These are phyloP conservation scores for Helianthus annuus DNA, from an alignment of 129 eudicot species.

Conservation along the genomic window HanXRQr2.0-SUNRISE NC_035441.2:155231171-155231670, in stretches of 20 bases:
- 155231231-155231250: slow-evolving; percentile 39
- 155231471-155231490: slow-evolving; percentile 35
- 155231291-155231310: slow-evolving; percentile 45
- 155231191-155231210: slow-evolving; percentile 40
- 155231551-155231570: slow-evolving; percentile 37
- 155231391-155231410: slow-evolving; percentile 33
- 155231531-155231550: slow-evolving; percentile 19
- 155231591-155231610: slow-evolving; percentile 26
- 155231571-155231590: slow-evolving; percentile 43
- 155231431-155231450: slow-evolving; percentile 37
- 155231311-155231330: slow-evolving; percentile 36
- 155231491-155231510: slow-evolving; percentile 32
- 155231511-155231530: slow-evolving; percentile 19
- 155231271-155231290: slow-evolving; percentile 47
- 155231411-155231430: slow-evolving; percentile 39
- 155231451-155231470: slow-evolving; percentile 36
- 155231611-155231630: slow-evolving; percentile 35
- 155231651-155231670: slow-evolving; percentile 26
- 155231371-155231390: slow-evolving; percentile 30
- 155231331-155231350: slow-evolving; percentile 45
- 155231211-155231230: slow-evolving; percentile 44
- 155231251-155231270: slow-evolving; percentile 19
- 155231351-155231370: slow-evolving; percentile 53
- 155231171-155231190: slow-evolving; percentile 61
- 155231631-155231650: slow-evolving; percentile 30